Evolutionary conservation across 345 rosid species (phyloP).

Genomic region (Mercurialis annua): DNA sequence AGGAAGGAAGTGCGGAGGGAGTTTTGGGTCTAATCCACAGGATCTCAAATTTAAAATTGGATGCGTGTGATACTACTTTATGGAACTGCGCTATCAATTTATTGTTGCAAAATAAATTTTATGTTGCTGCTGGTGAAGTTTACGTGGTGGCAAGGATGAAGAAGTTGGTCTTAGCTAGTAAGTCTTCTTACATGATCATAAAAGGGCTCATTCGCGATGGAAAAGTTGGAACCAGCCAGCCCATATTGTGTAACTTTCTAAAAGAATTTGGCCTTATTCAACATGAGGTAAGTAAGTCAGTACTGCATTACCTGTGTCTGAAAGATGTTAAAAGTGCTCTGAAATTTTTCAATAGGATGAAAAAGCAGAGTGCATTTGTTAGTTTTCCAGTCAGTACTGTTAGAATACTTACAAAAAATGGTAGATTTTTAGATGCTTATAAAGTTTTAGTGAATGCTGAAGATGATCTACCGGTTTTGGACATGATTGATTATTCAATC

Average conservation of each 20-base stretch:
- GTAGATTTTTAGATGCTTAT: slow-evolving; percentile 61
- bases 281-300: slow-evolving; percentile 33
- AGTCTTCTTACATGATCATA: slow-evolving; percentile 38
- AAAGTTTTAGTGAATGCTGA: slow-evolving; percentile 43
- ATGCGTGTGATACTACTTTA: slow-evolving; percentile 26
- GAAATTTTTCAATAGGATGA: slow-evolving; percentile 37
- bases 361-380: slow-evolving; percentile 26
- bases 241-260: slow-evolving; percentile 36
- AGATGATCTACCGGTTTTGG: slow-evolving; percentile 43
- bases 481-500: slow-evolving; percentile 58
- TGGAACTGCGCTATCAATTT: slow-evolving; percentile 47
- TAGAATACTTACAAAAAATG: slow-evolving; percentile 41
- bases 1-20: slow-evolving; percentile 42
- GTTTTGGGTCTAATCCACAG: slow-evolving; percentile 42
- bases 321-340: slow-evolving; percentile 35
- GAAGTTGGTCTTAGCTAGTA: slow-evolving; percentile 28
- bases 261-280: slow-evolving; percentile 51
- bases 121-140: slow-evolving; percentile 42
- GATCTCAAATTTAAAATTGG: slow-evolving; percentile 38
- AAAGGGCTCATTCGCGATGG: slow-evolving; percentile 33
- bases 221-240: slow-evolving; percentile 27
- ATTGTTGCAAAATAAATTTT: slow-evolving; percentile 55
- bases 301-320: slow-evolving; percentile 45
- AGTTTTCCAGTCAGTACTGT: slow-evolving; percentile 40
- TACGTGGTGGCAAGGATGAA: slow-evolving; percentile 47